Evolutionary conservation across 2,329 filamentous ascomycete species (phyloP), one percentile per base, ranked within the genome.

Genomic region (Dactylellina sp.): DNA sequence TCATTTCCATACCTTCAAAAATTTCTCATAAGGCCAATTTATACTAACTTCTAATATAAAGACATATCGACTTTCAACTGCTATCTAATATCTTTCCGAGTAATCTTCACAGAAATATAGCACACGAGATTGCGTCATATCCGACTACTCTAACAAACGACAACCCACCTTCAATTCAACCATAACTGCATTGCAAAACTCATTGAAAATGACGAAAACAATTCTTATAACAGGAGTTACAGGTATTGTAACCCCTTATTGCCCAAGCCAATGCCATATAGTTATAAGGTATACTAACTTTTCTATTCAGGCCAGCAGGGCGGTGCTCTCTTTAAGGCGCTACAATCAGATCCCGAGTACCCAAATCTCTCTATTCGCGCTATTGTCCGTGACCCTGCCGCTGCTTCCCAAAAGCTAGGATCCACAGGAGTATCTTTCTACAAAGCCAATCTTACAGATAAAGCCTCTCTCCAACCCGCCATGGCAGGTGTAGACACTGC

Each of bases 261-360:
- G 3, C 24, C 40, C 22, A n/a, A n/a, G n/a, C n/a, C n/a, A 32
- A 9, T 9, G 9, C 28, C 28, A 5, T 32, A 9, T 32, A 4
- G 28, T 32, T 32, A 9, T 32, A 32, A 9, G 28, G 5, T 4
- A 32, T 32, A 32, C 9, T 32, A 32, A 32, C 28, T 12, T 42
- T 25, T 22, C 32, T 22, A 61, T 55, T 46, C 57, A 72, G 66
- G 66, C 52, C 50, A 72, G 20, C 66, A 72, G 39, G 66, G 66
- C 37, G 66, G 59, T 11, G 42, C 66, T 22, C 22, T 64, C 22
- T 44, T 72, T 35, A n/a, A 55, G 53, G 66, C 66, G 7, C 53
- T 72, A 7, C 50, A 39, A 46, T 53, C 50, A 1, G 25, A 46
- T 11, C 44, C 66, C 7, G 52, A 42, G 12, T 35, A 24, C 18